Evolutionary conservation across 1,139 yeast genomes (phyloP), one percentile per base, ranked within the genome.

Genomic region (Geotrichum carabidarum): DNA sequence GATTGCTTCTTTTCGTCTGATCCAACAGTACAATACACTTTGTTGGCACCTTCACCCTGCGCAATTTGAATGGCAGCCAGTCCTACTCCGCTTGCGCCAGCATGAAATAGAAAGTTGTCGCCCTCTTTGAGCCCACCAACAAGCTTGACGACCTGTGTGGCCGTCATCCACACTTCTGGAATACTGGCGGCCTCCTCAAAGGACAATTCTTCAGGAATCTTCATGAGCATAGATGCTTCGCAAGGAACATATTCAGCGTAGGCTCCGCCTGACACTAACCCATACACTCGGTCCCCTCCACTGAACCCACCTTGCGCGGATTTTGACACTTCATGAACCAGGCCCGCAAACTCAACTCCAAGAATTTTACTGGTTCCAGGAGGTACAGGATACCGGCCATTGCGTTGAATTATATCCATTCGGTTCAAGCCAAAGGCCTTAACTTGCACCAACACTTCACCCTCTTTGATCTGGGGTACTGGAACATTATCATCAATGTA

Each of bases 141-240:
- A 8, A 59, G 46, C 22, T 58, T 62, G 4, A 71, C 64, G 1
- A 68, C 66, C 58, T 69, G 74, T 5, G 65, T 53, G 0, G 75
- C 75, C 0, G 73, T 67, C 48, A 69, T 62, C 75, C 76, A 72
- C 18, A 61, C 69, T 49, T 68, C 72, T 4, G 73, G 73, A 5
- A 71, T 55, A 1, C 68, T 63, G 2, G 74, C 72, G 1, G 71
- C 72, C n/a, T 58, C 60, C 4, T 57, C 57, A 48, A 60, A 57
- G 12, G 63, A 46, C 48, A 70, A 22, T 2, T 56, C 60, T 1
- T 51, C 56, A 2, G 73, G 71, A 18, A 63, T 53, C 12, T 61
- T 60, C 27, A 64, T 54, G 44, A 71, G 56, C n/a, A 66, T 63
- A 27, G 54, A 52, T 8, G 62, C 54, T 18, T 65, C 60, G 50